phyloP scores from a whole-genome alignment of 495 filamentous ascomycete genomes.

The Xylaria telfairii region DNA sequence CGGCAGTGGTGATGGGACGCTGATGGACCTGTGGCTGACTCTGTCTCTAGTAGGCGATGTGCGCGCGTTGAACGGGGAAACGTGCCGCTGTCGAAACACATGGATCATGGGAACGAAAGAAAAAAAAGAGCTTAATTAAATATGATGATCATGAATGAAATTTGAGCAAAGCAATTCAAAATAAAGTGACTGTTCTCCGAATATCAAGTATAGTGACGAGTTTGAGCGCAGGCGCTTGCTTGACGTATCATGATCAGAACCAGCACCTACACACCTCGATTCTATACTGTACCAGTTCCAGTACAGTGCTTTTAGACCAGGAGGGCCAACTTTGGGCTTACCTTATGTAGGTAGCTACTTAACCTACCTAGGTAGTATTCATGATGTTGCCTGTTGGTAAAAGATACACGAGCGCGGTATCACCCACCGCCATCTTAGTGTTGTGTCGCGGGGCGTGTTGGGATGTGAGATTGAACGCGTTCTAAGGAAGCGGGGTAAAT shows the following conservation, averaged over 20 bases:
- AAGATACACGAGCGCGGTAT: neutral
- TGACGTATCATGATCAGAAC: too few relatives aligned
- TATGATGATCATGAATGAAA: too few relatives aligned
- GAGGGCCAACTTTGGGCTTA: too few relatives aligned
- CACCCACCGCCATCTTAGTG: neutral
- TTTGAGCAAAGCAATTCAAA: too few relatives aligned
- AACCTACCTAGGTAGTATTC: too few relatives aligned
- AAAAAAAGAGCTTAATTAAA: neutral
- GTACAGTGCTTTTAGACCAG: too few relatives aligned
- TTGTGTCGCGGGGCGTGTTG: neutral
- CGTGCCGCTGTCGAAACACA: neutral
- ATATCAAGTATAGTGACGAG: too few relatives aligned
- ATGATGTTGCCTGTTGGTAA: neutral
- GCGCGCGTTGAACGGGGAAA: neutral
- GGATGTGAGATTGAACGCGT: neutral
- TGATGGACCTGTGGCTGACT: constrained; percentile 1
- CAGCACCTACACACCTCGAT: too few relatives aligned
- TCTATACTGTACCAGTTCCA: too few relatives aligned
- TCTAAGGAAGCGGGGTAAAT: neutral
- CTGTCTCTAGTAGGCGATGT: constrained; percentile 1
- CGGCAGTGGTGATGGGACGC: neutral
- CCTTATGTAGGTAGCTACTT: too few relatives aligned
- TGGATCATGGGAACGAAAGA: neutral
- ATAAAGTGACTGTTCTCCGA: too few relatives aligned
- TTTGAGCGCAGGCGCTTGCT: too few relatives aligned